Percentiles rank a stretch among this genome's conserved stretches.
Evolutionary conservation across 2,329 filamentous ascomycete genomes (phyloP).

Genomic region (Ceratocystis variospora): DNA sequence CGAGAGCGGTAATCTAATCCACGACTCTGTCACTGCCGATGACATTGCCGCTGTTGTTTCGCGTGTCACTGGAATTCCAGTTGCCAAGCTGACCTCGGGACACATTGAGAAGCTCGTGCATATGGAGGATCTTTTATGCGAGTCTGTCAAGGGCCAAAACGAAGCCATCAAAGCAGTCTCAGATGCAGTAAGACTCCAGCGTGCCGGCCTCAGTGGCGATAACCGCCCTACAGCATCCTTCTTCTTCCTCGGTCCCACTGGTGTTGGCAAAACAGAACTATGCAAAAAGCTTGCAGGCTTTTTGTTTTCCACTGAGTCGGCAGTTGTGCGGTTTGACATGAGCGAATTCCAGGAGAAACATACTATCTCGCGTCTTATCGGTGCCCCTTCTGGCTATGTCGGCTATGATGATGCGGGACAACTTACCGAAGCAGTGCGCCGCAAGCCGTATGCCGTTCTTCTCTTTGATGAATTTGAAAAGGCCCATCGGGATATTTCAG

Average conservation of each 20-base stretch:
- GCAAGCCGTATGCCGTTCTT: constrained; percentile 89
- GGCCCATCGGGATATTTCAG: constrained; percentile 86
- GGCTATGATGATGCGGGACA: constrained; percentile 96
- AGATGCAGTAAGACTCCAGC: constrained; percentile 84
- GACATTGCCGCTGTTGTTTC: constrained; percentile 91
- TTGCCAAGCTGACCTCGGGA: constrained; percentile 80
- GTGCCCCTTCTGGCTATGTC: constrained; percentile 84
- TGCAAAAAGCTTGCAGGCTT: constrained; percentile 93
- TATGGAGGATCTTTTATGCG: constrained; percentile 81
- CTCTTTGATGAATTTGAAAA: constrained; percentile 98
- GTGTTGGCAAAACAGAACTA: constrained; percentile 92
- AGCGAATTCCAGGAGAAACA: constrained; percentile 96
- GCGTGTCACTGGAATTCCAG: constrained; percentile 80
- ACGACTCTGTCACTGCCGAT: constrained; percentile 88
- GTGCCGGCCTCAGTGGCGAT: constrained; percentile 80
- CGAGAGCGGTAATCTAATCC: constrained; percentile 47
- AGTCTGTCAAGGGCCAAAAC: constrained; percentile 82
- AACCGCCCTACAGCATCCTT: constrained; percentile 86
- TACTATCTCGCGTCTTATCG: constrained; percentile 84
- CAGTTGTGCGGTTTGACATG: constrained; percentile 94
- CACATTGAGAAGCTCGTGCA: constrained; percentile 89
- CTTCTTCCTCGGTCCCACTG: constrained; percentile 94
- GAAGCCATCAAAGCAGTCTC: constrained; percentile 84
- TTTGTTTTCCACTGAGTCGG: constrained; percentile 81
- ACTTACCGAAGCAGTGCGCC: constrained; percentile 82